These are phyloP conservation scores for Hyaloscypha hepaticicola DNA, from an alignment of 495 filamentous ascomycete genomes.

Conservation along the genomic window DNA sequence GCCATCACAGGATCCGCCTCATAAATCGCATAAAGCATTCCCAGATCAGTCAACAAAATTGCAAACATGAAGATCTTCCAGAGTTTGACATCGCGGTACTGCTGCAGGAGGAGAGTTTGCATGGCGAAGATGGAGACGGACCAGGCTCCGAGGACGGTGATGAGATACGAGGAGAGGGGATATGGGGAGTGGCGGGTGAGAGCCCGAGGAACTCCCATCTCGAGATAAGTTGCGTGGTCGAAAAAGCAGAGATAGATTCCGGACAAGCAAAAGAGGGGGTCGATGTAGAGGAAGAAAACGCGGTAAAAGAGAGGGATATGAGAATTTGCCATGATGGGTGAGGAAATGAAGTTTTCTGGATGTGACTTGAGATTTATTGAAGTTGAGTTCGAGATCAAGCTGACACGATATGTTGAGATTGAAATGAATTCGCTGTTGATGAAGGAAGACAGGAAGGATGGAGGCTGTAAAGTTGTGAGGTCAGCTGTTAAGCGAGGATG, in stretches of 20 bases:
- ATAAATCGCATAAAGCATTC: slow-evolving; percentile 12
- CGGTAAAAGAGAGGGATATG: slow-evolving; percentile 14
- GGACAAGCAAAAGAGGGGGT: slow-evolving; percentile 31
- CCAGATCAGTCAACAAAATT: slow-evolving; percentile 19
- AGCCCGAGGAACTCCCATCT: slow-evolving; percentile 8
- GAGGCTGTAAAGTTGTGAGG: background rate
- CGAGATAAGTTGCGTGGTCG: slow-evolving; percentile 20
- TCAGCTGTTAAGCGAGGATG: background rate
- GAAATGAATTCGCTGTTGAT: background rate
- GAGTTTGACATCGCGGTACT: slow-evolving; percentile 12
- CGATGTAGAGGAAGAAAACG: slow-evolving; percentile 32
- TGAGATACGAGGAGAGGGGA: slow-evolving; percentile 10
- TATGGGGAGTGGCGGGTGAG: background rate
- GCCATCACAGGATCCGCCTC: background rate
- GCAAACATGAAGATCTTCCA: slow-evolving; percentile 16
- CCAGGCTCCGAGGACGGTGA: slow-evolving; percentile 24
- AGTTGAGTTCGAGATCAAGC: background rate
- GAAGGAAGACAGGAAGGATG: background rate
- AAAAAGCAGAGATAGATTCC: slow-evolving; percentile 34
- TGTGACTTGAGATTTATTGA: background rate
- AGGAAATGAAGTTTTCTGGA: background rate
- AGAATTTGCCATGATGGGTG: background rate
- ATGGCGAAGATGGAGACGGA: slow-evolving; percentile 21
- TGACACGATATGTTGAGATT: background rate
- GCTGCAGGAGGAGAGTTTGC: slow-evolving; percentile 23